phyloP scores from a whole-genome alignment of 139 green algal genomes.

The Chlamydomonas incerta region DNA sequence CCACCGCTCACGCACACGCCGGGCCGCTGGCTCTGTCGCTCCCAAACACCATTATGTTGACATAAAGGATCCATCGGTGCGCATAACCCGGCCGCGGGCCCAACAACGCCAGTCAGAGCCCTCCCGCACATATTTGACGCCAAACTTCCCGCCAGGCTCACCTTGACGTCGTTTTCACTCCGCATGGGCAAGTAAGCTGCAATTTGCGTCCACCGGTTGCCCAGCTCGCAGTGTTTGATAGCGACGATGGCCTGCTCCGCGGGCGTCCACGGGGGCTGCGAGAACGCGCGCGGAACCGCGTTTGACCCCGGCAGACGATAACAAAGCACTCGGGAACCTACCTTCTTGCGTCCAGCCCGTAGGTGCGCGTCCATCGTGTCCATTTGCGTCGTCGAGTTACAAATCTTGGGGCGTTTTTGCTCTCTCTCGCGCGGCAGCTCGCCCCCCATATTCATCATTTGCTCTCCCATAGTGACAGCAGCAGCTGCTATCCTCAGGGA shows the following conservation, averaged over 20 bases:
- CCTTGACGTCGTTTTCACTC: conserved; percentile 40
- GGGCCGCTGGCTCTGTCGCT: background rate
- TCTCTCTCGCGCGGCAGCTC: no score
- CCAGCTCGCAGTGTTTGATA: conserved; percentile 33
- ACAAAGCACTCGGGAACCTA: no score
- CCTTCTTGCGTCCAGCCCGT: no score
- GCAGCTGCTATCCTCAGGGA: no score
- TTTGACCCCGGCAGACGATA: no score
- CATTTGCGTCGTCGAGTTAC: no score
- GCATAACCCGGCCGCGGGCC: background rate
- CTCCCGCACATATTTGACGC: background rate
- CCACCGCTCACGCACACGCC: background rate
- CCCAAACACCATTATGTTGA: background rate
- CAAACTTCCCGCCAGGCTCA: background rate
- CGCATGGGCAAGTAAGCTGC: conserved; percentile 24
- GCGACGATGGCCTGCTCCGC: conserved; percentile 26
- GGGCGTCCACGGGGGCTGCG: conserved; percentile 26
- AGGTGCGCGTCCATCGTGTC: no score
- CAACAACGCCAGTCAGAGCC: no score
- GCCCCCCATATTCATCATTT: no score
- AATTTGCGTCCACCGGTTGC: conserved; percentile 41
- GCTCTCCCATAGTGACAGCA: no score
- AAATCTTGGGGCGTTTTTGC: no score
- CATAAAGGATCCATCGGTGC: background rate
- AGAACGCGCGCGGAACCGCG: no score